Conservation (phyloP, 208 protist species). For the Leishmania major region DNA sequence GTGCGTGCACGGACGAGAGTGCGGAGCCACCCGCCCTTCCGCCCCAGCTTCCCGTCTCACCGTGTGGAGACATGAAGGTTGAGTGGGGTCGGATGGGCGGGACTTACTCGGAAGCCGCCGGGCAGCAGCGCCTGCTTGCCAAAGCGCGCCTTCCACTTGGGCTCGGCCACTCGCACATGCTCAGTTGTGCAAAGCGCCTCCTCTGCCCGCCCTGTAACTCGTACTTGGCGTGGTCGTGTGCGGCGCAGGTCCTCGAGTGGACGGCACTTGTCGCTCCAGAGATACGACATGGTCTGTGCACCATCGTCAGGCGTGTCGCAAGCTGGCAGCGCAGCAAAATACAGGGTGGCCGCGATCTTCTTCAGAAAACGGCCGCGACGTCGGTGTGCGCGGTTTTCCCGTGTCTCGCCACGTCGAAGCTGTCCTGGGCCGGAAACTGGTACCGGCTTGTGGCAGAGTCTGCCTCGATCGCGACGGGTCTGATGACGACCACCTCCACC, state of each 20-base stretch:
- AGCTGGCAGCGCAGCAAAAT: slow-evolving; percentile 27
- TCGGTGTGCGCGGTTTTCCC: slow-evolving; percentile 14
- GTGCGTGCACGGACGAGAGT: neutral
- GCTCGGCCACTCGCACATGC: slow-evolving; percentile 18
- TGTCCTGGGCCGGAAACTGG: neutral
- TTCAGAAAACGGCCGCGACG: slow-evolving; percentile 48
- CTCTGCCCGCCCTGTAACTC: too few species aligned
- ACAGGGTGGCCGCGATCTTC: slow-evolving; percentile 48
- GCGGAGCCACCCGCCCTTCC: neutral
- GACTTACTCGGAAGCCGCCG: slow-evolving; percentile 16
- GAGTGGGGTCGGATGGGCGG: neutral
- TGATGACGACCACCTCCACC: neutral
- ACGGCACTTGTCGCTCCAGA: slow-evolving; percentile 34
- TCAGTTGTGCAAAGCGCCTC: slow-evolving; percentile 2
- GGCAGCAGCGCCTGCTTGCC: slow-evolving; percentile 10
- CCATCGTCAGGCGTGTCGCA: slow-evolving; percentile 28
- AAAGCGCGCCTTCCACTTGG: slow-evolving; percentile 23
- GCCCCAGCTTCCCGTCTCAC: neutral
- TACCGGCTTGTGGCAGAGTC: neutral
- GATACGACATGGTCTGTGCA: slow-evolving; percentile 19
- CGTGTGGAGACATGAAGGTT: neutral
- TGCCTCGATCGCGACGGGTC: neutral
- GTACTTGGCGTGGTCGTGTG: too few species aligned
- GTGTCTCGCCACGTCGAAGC: neutral
- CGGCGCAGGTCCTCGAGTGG: slow-evolving; percentile 32